phyloP scores from a whole-genome alignment of 1,284 basidiomycete genomes.

The Flammula alnicola region DNA sequence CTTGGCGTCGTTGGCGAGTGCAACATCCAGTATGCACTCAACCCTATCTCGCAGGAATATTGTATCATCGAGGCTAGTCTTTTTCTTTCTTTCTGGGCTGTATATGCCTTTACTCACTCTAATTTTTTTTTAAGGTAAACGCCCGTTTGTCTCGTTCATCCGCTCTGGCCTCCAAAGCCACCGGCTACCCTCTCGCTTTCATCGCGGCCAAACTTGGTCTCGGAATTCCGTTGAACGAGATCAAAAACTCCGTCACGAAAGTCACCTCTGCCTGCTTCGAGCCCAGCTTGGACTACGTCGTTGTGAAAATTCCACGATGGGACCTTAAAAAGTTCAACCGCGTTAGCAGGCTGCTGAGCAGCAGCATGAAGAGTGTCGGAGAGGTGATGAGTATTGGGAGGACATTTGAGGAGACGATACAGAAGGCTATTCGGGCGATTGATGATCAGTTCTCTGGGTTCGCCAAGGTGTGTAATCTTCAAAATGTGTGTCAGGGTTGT shows the following conservation, averaged over 20 bases:
- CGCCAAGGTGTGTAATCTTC: slow-evolving; percentile 62
- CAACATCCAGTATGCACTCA: slow-evolving; percentile 98
- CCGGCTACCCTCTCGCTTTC: slow-evolving; percentile 98
- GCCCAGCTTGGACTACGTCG: slow-evolving; percentile 97
- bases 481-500: neutral
- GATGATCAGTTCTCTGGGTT: slow-evolving; percentile 96
- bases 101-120: neutral
- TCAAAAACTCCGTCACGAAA: slow-evolving; percentile 97
- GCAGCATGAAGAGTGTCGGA: slow-evolving; percentile 98
- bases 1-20: slow-evolving; percentile 97
- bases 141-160: slow-evolving; percentile 99
- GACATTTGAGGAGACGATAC: slow-evolving; percentile 97
- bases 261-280: slow-evolving; percentile 99
- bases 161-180: slow-evolving; percentile 97
- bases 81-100: neutral
- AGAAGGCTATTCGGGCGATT: slow-evolving; percentile 98
- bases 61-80: slow-evolving; percentile 91
- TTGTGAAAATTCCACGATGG: slow-evolving; percentile 99
- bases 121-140: slow-evolving; percentile 69
- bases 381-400: slow-evolving; percentile 99
- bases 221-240: slow-evolving; percentile 96
- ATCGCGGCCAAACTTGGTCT: slow-evolving; percentile 99
- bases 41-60: slow-evolving; percentile 94
- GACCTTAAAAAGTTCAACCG: slow-evolving; percentile 97
- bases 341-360: slow-evolving; percentile 85